Evolutionary conservation across 2,329 filamentous ascomycete species (phyloP).

Genomic region (Aureobasidium sp.): DNA sequence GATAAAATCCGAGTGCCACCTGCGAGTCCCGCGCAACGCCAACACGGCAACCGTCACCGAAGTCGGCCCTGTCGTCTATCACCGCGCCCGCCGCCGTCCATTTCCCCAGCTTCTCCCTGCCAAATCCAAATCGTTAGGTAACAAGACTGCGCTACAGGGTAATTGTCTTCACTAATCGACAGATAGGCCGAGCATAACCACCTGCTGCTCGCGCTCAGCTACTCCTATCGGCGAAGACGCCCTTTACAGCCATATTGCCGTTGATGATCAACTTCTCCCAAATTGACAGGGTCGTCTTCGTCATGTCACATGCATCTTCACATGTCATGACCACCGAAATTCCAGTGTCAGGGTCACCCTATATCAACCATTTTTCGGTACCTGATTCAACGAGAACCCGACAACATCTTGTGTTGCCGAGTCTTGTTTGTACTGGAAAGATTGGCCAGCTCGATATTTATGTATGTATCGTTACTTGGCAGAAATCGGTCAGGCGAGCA

Average conservation of each 20-base stretch:
- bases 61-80: not conserved
- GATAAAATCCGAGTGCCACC: constrained; percentile 7
- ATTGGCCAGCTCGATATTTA: not conserved
- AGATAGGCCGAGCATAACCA: constrained; percentile 9
- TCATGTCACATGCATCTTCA: constrained; percentile 3
- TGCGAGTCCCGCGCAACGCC: not conserved
- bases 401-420: not conserved
- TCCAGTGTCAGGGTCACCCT: not conserved
- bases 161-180: not conserved
- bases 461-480: too few species aligned
- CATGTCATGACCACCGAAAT: not conserved
- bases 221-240: not conserved
- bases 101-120: not conserved
- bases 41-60: not conserved
- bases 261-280: not conserved
- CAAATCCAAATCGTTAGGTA: not conserved
- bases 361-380: not conserved
- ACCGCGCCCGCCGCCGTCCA: not conserved
- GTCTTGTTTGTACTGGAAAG: not conserved
- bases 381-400: not conserved
- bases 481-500: not conserved
- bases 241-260: not conserved
- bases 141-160: not conserved
- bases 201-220: not conserved
- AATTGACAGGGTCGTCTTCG: not conserved